Evolutionary conservation across 2,329 filamentous ascomycete genomes (phyloP).

Genomic region (Penicillium sp.): DNA sequence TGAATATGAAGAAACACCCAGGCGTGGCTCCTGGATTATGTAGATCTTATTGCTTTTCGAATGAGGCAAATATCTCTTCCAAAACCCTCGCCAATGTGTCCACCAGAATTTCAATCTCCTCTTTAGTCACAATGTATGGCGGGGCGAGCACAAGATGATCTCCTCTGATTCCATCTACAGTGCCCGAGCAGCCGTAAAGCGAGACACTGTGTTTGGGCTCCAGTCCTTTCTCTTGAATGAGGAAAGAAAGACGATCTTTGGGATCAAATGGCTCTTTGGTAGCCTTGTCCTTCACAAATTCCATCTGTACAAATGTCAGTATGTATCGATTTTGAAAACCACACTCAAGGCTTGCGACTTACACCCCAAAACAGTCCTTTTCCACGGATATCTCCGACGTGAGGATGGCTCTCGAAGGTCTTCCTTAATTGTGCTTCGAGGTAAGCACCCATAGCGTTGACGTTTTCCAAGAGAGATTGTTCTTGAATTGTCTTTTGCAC

Average conservation of each 20-base stretch:
- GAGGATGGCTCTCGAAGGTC: constrained; percentile 46
- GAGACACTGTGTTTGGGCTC: constrained; percentile 52
- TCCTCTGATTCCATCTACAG: constrained; percentile 59
- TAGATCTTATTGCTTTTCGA: constrained; percentile 1
- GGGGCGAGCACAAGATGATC: constrained; percentile 73
- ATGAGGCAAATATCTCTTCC: constrained; percentile 47
- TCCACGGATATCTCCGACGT: constrained; percentile 61
- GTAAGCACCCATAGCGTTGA: constrained; percentile 53
- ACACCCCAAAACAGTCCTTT: constrained; percentile 62
- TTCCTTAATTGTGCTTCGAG: constrained; percentile 46
- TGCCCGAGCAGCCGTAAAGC: constrained; percentile 65
- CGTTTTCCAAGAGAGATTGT: constrained; percentile 61
- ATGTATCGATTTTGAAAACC: not conserved
- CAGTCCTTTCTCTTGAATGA: constrained; percentile 54
- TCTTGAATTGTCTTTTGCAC: constrained; percentile 62
- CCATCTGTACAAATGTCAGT: constrained; percentile 40
- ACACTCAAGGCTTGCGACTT: constrained; percentile 30
- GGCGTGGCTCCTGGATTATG: too few relatives aligned
- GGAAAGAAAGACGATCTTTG: constrained; percentile 46
- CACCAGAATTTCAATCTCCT: constrained; percentile 60
- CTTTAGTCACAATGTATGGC: constrained; percentile 63
- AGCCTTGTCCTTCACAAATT: constrained; percentile 58
- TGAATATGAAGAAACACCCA: too few relatives aligned
- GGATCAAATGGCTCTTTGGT: constrained; percentile 58
- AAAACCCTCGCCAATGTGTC: constrained; percentile 55